phyloP scores from a whole-genome alignment of 2,329 filamentous ascomycete genomes.

The Sporothrix brasiliensis region DNA sequence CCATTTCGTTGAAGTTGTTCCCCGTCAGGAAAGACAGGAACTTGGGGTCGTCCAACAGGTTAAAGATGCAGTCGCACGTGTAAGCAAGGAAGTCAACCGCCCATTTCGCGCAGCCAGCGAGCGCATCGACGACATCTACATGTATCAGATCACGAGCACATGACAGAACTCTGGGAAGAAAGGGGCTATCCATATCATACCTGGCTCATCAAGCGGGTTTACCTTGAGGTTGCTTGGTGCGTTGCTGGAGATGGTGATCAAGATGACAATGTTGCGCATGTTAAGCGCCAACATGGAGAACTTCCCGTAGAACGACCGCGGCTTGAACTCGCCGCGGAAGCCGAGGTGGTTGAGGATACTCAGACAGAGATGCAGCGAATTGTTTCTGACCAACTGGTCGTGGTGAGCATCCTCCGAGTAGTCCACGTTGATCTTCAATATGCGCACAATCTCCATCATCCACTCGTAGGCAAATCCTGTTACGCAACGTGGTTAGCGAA shows the following conservation, averaged over 20 bases:
- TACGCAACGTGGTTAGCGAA: neutral
- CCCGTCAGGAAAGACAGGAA: conserved; percentile 55
- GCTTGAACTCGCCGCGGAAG: conserved; percentile 64
- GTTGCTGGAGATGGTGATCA: conserved; percentile 66
- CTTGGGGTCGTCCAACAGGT: conserved; percentile 55
- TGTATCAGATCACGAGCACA: conserved; percentile 28
- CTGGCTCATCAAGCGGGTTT: conserved; percentile 65
- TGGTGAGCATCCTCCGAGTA: conserved; percentile 75
- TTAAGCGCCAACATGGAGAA: conserved; percentile 75
- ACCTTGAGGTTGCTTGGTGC: conserved; percentile 57
- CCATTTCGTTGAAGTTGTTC: conserved; percentile 51
- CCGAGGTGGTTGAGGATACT: conserved; percentile 79
- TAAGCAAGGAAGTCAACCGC: conserved; percentile 69
- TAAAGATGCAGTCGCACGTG: conserved; percentile 62
- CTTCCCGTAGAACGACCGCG: conserved; percentile 69
- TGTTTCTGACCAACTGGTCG: conserved; percentile 73
- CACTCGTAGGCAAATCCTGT: conserved; percentile 64
- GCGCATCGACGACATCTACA: conserved; percentile 69
- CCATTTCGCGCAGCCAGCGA: conserved; percentile 79
- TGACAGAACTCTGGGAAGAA: neutral
- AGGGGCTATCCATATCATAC: conserved; percentile 44
- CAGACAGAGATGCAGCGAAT: conserved; percentile 72
- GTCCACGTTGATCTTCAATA: conserved; percentile 75
- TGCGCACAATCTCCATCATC: conserved; percentile 67
- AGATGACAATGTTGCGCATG: conserved; percentile 69